A percentile compares a stretch with the other conserved stretches of the same genome.
phyloP scores from a whole-genome alignment of 768 basidiomycete species.

The Floccularia luteovirens region DNA sequence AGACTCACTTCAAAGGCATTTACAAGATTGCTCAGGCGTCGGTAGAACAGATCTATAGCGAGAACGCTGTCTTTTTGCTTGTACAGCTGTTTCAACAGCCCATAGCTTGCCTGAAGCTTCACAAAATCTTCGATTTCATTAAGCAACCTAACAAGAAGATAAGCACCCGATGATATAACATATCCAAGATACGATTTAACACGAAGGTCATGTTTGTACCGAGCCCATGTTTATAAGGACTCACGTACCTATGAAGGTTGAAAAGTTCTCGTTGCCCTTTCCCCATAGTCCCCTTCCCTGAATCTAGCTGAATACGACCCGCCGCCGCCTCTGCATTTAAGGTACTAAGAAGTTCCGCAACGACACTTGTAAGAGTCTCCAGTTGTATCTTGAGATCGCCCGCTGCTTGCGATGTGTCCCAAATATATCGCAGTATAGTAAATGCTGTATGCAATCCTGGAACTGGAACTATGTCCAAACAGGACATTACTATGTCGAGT shows the following conservation, averaged over 20 bases:
- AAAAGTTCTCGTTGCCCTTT: neutral
- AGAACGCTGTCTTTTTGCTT: neutral
- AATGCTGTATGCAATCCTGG: neutral
- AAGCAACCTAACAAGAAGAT: neutral
- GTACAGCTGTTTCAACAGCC: neutral
- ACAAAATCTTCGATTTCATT: neutral
- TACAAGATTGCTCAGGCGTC: neutral
- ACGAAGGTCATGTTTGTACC: too few relatives aligned
- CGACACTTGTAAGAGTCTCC: neutral
- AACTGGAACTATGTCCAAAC: neutral
- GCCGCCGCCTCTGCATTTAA: neutral
- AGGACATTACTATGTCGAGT: neutral
- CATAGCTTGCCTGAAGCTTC: neutral
- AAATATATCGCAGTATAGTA: neutral
- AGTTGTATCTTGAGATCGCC: neutral
- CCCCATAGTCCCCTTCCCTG: neutral
- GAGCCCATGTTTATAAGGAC: neutral
- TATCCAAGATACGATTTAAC: too few relatives aligned
- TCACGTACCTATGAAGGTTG: neutral
- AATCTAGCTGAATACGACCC: too few relatives aligned
- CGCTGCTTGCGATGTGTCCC: neutral
- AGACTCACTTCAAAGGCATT: neutral
- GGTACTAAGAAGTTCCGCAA: neutral
- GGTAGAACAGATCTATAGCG: neutral
- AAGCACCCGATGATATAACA: neutral